These are phyloP conservation scores for Penicillium olsonii DNA, from an alignment of 2,329 filamentous ascomycete genomes.

Conservation along the genomic window DNA sequence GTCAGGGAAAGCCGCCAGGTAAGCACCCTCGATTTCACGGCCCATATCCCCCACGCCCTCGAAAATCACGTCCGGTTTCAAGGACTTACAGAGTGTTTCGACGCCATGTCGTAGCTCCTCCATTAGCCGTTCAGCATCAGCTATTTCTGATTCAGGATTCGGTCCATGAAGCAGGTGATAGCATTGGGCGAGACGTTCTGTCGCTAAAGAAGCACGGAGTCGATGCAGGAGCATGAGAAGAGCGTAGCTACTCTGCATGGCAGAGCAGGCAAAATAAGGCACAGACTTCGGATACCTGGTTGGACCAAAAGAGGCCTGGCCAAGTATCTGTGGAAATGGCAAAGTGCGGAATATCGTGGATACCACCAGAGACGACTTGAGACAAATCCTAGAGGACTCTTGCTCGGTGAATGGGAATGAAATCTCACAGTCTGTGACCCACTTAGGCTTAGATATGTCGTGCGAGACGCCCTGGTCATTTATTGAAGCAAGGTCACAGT, in stretches of 20 bases:
- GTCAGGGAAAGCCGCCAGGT: constrained; percentile 19
- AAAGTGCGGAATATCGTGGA: constrained; percentile 20
- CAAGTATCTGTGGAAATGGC: constrained; percentile 11
- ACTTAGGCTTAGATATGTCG: neutral
- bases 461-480: constrained; percentile 12
- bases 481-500: constrained; percentile 25
- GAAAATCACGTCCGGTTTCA: constrained; percentile 24
- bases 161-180: constrained; percentile 23
- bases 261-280: constrained; percentile 25
- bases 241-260: constrained; percentile 27
- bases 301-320: neutral
- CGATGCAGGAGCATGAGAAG: constrained; percentile 26
- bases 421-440: constrained; percentile 11
- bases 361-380: constrained; percentile 25
- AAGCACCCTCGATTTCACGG: constrained; percentile 25
- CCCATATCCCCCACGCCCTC: constrained; percentile 26
- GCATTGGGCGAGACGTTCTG: constrained; percentile 18
- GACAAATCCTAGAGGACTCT: constrained; percentile 26
- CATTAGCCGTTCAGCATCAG: constrained; percentile 24
- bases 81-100: constrained; percentile 12
- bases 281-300: constrained; percentile 15
- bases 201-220: constrained; percentile 19
- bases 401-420: constrained; percentile 27
- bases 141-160: constrained; percentile 20
- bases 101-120: constrained; percentile 27